phyloP scores from a whole-genome alignment of 2,329 filamentous ascomycete genomes.

The Thielaviopsis musarum region DNA sequence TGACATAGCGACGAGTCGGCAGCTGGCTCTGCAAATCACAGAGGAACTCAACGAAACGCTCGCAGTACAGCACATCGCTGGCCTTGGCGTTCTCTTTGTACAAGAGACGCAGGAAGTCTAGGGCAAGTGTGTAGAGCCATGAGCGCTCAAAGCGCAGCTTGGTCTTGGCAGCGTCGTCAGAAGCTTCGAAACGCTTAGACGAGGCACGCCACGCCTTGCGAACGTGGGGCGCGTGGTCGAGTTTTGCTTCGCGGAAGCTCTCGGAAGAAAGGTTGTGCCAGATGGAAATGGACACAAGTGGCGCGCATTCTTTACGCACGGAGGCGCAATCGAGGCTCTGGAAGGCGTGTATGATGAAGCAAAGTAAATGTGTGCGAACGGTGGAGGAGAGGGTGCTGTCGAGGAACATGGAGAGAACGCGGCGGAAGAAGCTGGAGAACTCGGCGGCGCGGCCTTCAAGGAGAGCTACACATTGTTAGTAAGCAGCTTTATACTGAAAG shows the following conservation, averaged over 20 bases:
- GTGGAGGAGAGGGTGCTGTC: slow-evolving; percentile 47
- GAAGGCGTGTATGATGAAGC: slow-evolving; percentile 80
- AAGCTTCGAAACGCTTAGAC: slow-evolving; percentile 70
- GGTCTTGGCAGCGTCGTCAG: slow-evolving; percentile 63
- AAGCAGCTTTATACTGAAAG: neutral
- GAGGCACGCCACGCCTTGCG: slow-evolving; percentile 84
- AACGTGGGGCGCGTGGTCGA: slow-evolving; percentile 58
- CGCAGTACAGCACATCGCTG: slow-evolving; percentile 66
- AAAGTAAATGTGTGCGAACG: slow-evolving; percentile 68
- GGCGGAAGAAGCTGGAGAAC: slow-evolving; percentile 79
- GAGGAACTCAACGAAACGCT: slow-evolving; percentile 83
- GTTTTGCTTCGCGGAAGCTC: slow-evolving; percentile 49
- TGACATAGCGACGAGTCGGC: slow-evolving; percentile 85
- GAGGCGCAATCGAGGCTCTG: slow-evolving; percentile 80
- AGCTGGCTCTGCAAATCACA: slow-evolving; percentile 84
- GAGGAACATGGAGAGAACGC: slow-evolving; percentile 72
- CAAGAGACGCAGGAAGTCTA: slow-evolving; percentile 65
- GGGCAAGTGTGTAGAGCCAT: slow-evolving; percentile 74
- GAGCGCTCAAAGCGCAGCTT: slow-evolving; percentile 78
- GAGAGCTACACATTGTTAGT: slow-evolving; percentile 33
- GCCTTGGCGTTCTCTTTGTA: slow-evolving; percentile 37
- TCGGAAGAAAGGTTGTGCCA: slow-evolving; percentile 88
- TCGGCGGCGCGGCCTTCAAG: slow-evolving; percentile 64
- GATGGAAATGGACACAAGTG: slow-evolving; percentile 81
- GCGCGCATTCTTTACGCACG: slow-evolving; percentile 90